Base-by-base conservation (phyloP, 306 rosid species). In the Arachis hypogaea region DNA sequence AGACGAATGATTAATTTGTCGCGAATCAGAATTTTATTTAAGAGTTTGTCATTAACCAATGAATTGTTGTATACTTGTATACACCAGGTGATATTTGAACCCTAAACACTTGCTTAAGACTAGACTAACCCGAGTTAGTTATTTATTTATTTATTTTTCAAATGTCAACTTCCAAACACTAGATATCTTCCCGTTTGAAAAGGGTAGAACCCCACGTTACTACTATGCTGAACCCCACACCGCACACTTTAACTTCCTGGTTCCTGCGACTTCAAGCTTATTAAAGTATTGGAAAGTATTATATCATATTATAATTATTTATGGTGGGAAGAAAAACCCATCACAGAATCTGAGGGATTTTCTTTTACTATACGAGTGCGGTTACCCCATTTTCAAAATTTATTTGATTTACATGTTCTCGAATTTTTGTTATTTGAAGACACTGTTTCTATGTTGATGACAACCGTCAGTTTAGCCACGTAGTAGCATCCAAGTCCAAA, bases 111-210 rank as follows among this genome's bases (percentile, higher is more conserved):
- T 22, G 28, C 28, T 22, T 22, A 22, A 22, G 28, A 22, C 28
- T 22, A 22, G 1, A 22, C 28, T 22, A 22, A 22, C 28, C 1
- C 28, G 28, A 22, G 28, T 22, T 22, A 1, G 28, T 22, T 22
- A 22, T 22, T 22, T 22, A 7, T 51, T 40, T 28, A 59, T 49
- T 7, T 33, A 33, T 33, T 33, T 33, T 33, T 33, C 4, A 33
- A 73, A 63, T 42, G 45, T 22, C 64, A 63, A 40, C 52, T 71
- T 51, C 71, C 7, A 33, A 11, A 18, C 5, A 11, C 28, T 55
- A 14, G 56, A 44, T 4, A 71, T 14, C 69, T 49, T 14, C 73
- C 50, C 29, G 9, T 5, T 78, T 71, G 68, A 58, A 77, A 56
- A n/a, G 18, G 0, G 12, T 22, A 30, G 51, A 46, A 46, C 51